Evolutionary conservation across 75 land plant species (phyloP).

Genomic region (Pinus taeda): DNA sequence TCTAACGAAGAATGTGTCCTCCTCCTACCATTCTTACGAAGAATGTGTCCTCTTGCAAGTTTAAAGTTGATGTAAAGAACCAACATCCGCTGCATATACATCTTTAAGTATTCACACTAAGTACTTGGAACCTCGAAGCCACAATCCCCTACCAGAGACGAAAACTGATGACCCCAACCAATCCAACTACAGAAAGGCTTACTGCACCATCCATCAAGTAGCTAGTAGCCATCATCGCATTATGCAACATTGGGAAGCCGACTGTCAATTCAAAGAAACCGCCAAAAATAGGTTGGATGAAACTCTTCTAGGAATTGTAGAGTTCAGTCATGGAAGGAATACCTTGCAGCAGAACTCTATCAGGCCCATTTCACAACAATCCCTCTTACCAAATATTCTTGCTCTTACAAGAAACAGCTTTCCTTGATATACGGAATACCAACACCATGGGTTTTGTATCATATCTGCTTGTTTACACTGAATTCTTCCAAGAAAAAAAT

Average conservation of each 20-base stretch:
- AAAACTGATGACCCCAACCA: background rate
- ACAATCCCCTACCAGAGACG: background rate
- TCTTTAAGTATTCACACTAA: background rate
- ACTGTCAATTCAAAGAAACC: slow-evolving; percentile 2
- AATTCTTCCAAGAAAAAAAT: background rate
- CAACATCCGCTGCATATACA: background rate
- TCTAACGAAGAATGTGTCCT: too few relatives aligned
- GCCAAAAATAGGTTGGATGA: background rate
- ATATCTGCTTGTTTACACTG: background rate
- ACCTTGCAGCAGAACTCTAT: background rate
- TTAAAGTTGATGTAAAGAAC: too few relatives aligned
- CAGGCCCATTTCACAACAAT: background rate
- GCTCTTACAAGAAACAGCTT: background rate
- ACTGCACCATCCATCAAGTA: background rate
- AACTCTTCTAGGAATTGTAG: background rate
- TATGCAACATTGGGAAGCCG: background rate
- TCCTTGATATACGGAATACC: background rate
- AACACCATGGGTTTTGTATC: background rate
- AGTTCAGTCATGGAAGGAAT: background rate
- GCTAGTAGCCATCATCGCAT: background rate
- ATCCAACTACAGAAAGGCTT: background rate
- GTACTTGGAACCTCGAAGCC: background rate
- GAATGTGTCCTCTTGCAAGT: too few relatives aligned
- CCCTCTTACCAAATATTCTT: background rate
- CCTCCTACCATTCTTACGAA: too few relatives aligned